phyloP scores from a whole-genome alignment of 352 stramenopile genomes.

The Globisporangium okanoganense region DNA sequence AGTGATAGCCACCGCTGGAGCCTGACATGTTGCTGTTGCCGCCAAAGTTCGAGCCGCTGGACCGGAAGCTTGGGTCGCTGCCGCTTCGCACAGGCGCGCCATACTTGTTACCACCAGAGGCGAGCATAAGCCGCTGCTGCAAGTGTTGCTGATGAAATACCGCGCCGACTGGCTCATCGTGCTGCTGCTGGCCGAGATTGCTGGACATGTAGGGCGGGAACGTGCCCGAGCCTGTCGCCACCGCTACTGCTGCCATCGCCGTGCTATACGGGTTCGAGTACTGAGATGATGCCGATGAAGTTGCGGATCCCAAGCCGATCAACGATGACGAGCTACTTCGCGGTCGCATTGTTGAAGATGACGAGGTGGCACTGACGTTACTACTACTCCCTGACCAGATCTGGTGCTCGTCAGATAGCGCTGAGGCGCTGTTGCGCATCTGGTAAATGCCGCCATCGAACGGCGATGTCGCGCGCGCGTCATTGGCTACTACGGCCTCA shows the following conservation, averaged over 20 bases:
- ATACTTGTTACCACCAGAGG: background rate
- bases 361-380: background rate
- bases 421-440: conserved; percentile 6
- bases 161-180: background rate
- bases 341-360: conserved; percentile 10
- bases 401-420: background rate
- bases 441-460: conserved; percentile 14
- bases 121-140: conserved; percentile 8
- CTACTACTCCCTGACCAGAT: conserved; percentile 12
- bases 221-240: background rate
- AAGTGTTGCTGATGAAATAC: conserved; percentile 6
- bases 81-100: conserved; percentile 14
- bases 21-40: conserved; percentile 16
- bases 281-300: background rate
- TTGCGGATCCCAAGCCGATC: conserved; percentile 15
- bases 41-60: conserved; percentile 11
- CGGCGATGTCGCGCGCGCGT: conserved; percentile 22
- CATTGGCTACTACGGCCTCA: background rate
- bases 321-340: conserved; percentile 44
- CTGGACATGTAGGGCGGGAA: conserved; percentile 15
- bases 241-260: background rate
- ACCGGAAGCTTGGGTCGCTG: conserved; percentile 20
- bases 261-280: conserved; percentile 15
- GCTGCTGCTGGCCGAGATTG: conserved; percentile 22
- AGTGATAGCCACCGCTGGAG: background rate